Conservation (phyloP, 2,329 filamentous ascomycete species). For the Fusarium neocosmosporiellum region DNA sequence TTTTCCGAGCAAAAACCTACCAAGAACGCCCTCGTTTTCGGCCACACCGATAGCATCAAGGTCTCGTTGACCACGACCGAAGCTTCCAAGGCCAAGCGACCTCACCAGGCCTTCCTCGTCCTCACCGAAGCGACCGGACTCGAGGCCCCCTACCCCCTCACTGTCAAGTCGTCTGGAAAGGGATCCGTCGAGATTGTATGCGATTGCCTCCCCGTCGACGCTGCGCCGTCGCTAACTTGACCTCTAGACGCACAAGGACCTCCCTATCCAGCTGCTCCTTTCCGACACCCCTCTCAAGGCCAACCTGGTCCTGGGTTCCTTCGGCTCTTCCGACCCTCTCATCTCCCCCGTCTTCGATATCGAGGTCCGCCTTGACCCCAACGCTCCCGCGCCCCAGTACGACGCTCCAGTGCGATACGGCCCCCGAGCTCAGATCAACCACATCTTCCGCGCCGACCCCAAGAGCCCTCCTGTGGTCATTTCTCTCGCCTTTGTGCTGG, state of each 20-base stretch:
- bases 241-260: constrained; percentile 84
- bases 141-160: constrained; percentile 88
- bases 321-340: constrained; percentile 78
- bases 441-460: constrained; percentile 86
- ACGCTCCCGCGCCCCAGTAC: constrained; percentile 67
- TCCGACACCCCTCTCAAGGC: constrained; percentile 77
- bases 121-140: constrained; percentile 82
- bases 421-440: constrained; percentile 85
- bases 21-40: constrained; percentile 72
- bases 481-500: constrained; percentile 79
- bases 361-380: constrained; percentile 71
- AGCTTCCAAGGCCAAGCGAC: constrained; percentile 80
- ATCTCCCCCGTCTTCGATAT: constrained; percentile 80
- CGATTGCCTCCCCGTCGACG: neutral
- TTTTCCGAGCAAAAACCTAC: constrained; percentile 70
- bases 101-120: constrained; percentile 93
- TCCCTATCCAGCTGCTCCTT: constrained; percentile 83
- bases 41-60: constrained; percentile 79
- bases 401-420: constrained; percentile 84
- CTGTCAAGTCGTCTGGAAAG: constrained; percentile 88
- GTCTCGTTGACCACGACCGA: constrained; percentile 85
- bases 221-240: constrained; percentile 41
- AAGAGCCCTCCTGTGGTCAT: constrained; percentile 84
- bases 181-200: constrained; percentile 85
- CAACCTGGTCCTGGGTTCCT: constrained; percentile 87